Percentiles rank a stretch among this genome's conserved stretches.
Conservation (phyloP, 306 rosid species). For the Calophaca sinica region DNA sequence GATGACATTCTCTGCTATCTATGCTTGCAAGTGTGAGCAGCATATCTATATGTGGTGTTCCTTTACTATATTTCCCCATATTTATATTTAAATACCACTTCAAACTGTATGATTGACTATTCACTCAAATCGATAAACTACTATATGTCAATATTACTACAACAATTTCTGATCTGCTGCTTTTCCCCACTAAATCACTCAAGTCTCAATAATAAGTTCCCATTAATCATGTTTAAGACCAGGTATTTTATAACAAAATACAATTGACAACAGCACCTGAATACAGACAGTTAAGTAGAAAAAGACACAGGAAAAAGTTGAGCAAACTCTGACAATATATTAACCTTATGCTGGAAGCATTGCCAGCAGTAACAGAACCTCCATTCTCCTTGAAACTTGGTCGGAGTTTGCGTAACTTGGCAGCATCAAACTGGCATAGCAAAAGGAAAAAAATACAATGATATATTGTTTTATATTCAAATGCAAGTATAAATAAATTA, state of each 20-base stretch:
- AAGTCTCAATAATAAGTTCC: conserved; percentile 13
- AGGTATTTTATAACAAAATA: conserved; percentile 8
- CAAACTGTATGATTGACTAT: conserved; percentile 14
- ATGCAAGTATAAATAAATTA: conserved; percentile 1
- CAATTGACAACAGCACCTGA: conserved; percentile 12
- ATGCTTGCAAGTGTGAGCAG: conserved; percentile 3
- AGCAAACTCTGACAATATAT: conserved; percentile 11
- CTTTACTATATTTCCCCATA: not conserved
- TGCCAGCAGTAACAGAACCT: conserved; percentile 97
- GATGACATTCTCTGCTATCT: conserved; percentile 9
- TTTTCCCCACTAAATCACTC: conserved; percentile 12
- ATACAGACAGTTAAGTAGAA: conserved; percentile 15
- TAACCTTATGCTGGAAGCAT: conserved; percentile 99
- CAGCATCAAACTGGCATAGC: conserved; percentile 81
- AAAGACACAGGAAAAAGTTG: not conserved
- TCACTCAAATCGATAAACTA: conserved; percentile 18
- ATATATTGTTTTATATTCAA: conserved; percentile 29
- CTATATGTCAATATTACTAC: not conserved
- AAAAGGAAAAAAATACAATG: conserved; percentile 40
- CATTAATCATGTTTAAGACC: conserved; percentile 13
- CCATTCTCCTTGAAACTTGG: conserved; percentile 96
- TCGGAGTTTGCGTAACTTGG: conserved; percentile 93
- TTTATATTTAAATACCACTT: not conserved
- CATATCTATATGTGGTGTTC: conserved; percentile 18
- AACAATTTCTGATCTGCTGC: not conserved